Conservation (phyloP, 2,329 filamentous ascomycete species). For the Penicillium sp. region DNA sequence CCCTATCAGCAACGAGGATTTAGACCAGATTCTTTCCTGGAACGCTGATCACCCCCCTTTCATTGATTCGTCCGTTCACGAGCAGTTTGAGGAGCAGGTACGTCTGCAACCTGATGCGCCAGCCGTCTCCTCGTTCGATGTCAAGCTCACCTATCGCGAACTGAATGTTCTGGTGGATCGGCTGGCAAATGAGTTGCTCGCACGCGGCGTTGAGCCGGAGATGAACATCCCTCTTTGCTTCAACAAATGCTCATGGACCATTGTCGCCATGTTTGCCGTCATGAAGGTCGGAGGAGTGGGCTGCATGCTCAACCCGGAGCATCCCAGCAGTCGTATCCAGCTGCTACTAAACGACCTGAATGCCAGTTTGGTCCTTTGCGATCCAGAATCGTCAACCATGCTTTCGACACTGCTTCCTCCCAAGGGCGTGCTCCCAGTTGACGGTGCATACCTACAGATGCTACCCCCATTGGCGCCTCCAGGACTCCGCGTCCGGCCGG, state of each 20-base stretch:
- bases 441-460: not conserved
- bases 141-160: not conserved
- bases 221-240: not conserved
- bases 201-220: not conserved
- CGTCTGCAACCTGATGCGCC: not conserved
- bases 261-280: not conserved
- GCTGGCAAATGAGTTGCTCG: not conserved
- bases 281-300: not conserved
- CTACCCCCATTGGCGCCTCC: not conserved
- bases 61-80: not conserved
- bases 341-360: not conserved
- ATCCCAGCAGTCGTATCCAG: not conserved
- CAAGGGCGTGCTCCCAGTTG: not conserved
- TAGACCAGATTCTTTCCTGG: not conserved
- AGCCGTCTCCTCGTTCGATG: not conserved
- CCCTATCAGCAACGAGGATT: not conserved
- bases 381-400: not conserved
- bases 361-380: not conserved
- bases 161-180: not conserved
- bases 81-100: constrained; percentile 1
- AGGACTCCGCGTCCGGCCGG: not conserved
- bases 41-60: not conserved
- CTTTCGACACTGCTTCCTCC: not conserved
- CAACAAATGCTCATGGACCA: not conserved
- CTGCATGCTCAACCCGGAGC: not conserved